phyloP scores from a whole-genome alignment of 2,329 filamentous ascomycete genomes.

The Aspergillus transmontanensis region DNA sequence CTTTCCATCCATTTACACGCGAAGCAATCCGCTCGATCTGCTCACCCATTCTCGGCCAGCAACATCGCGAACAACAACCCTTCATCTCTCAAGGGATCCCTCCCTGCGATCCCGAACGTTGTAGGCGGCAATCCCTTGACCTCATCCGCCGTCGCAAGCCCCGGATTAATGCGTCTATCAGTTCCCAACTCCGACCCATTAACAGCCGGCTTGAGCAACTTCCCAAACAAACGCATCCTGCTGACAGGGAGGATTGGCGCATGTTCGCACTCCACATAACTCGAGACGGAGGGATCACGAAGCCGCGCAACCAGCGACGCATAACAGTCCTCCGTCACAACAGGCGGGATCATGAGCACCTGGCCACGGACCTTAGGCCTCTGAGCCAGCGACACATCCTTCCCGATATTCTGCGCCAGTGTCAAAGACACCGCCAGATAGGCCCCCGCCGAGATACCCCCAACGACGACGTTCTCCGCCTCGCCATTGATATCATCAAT shows the following conservation, averaged over 20 bases:
- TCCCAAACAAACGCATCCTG: constrained; percentile 37
- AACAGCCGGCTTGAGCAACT: constrained; percentile 25
- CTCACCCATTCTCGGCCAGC: constrained; percentile 49
- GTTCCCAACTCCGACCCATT: constrained; percentile 29
- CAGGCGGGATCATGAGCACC: constrained; percentile 53
- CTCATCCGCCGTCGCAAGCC: constrained; percentile 31
- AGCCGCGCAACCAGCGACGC: constrained; percentile 38
- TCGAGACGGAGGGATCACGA: constrained; percentile 45
- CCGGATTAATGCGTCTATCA: constrained; percentile 47
- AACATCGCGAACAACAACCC: constrained; percentile 50
- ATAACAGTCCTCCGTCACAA: constrained; percentile 44
- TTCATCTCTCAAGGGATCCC: constrained; percentile 55
- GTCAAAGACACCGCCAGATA: constrained; percentile 48
- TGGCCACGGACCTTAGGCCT: constrained; percentile 50
- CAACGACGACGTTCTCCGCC: constrained; percentile 44
- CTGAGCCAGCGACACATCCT: constrained; percentile 19
- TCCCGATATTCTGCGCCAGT: constrained; percentile 40
- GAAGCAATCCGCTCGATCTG: background rate
- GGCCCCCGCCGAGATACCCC: constrained; percentile 54
- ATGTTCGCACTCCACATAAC: constrained; percentile 48
- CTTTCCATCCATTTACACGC: background rate
- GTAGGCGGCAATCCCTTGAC: constrained; percentile 49
- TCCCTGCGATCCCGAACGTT: constrained; percentile 49
- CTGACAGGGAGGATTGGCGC: constrained; percentile 54
- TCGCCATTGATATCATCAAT: constrained; percentile 45